These are phyloP conservation scores for Xanthoconium purpureum DNA, from an alignment of 768 basidiomycete genomes.

Conservation along the genomic window DNA sequence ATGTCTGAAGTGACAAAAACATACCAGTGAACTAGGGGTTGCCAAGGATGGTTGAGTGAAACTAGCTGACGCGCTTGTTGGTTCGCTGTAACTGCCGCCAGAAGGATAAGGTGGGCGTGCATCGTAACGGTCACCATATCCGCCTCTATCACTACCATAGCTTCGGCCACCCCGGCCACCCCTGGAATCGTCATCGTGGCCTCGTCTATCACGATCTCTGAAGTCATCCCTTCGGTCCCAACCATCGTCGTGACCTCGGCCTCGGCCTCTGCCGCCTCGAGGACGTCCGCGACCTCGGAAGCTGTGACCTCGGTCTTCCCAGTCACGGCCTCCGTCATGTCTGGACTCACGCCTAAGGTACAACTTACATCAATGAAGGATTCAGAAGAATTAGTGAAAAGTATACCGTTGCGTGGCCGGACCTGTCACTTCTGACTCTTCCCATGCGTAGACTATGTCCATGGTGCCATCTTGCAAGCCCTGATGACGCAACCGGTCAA, in stretches of 20 bases:
- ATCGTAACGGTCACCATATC: conserved; percentile 45
- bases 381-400: background rate
- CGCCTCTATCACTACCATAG: conserved; percentile 38
- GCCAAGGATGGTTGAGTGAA: conserved; percentile 27
- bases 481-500: conserved; percentile 76
- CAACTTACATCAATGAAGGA: conserved; percentile 3
- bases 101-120: conserved; percentile 37
- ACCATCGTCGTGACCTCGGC: conserved; percentile 37
- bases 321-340: conserved; percentile 44
- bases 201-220: conserved; percentile 36
- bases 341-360: conserved; percentile 27
- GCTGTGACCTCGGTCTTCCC: conserved; percentile 42
- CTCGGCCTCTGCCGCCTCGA: conserved; percentile 40
- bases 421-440: conserved; percentile 54
- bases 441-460: conserved; percentile 87
- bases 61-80: conserved; percentile 19
- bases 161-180: conserved; percentile 38
- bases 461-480: conserved; percentile 81
- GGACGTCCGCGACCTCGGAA: conserved; percentile 38
- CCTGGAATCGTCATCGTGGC: conserved; percentile 37
- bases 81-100: conserved; percentile 24
- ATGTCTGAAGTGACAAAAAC: conserved; percentile 9
- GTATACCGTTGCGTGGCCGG: conserved; percentile 43
- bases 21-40: conserved; percentile 28
- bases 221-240: conserved; percentile 46